Evolutionary conservation across 2,329 filamentous ascomycete genomes (phyloP).

Genomic region (Diplodia seriata): DNA sequence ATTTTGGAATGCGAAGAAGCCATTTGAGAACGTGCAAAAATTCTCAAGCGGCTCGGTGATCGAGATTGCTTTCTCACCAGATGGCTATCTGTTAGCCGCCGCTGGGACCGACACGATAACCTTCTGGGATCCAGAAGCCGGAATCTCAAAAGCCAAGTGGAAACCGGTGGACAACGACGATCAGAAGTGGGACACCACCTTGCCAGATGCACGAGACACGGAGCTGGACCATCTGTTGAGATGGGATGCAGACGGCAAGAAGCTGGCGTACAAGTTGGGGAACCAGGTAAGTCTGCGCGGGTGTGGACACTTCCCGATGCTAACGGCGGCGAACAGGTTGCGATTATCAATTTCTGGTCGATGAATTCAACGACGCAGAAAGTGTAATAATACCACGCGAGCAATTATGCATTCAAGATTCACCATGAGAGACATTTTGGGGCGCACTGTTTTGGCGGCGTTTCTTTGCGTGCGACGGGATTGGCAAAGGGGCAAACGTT

Average conservation of each 20-base stretch:
- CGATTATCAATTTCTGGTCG: conserved; percentile 43
- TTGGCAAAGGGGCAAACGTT: conserved; percentile 11
- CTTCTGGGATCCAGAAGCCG: conserved; percentile 52
- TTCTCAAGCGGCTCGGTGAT: conserved; percentile 46
- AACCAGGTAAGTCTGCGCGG: conserved; percentile 42
- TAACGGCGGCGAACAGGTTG: conserved; percentile 40
- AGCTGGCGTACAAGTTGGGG: conserved; percentile 46
- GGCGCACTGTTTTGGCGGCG: conserved; percentile 29
- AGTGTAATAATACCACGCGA: conserved; percentile 27
- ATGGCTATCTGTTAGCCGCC: conserved; percentile 52
- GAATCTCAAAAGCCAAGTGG: conserved; percentile 47
- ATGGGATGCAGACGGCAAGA: conserved; percentile 49
- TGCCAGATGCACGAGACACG: conserved; percentile 40
- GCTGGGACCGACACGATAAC: conserved; percentile 53
- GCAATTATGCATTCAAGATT: conserved; percentile 28
- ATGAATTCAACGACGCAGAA: conserved; percentile 34
- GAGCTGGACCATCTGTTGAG: conserved; percentile 42
- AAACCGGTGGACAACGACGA: conserved; percentile 36
- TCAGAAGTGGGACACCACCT: conserved; percentile 32
- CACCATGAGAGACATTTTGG: conserved; percentile 27
- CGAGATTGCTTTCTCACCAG: conserved; percentile 54
- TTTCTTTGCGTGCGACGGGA: conserved; percentile 23
- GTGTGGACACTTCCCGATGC: not conserved
- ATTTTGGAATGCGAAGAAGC: conserved; percentile 51
- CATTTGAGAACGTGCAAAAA: conserved; percentile 43